Base-by-base conservation (phyloP, 1,139 yeast species). In the Candida mesenterica region DNA sequence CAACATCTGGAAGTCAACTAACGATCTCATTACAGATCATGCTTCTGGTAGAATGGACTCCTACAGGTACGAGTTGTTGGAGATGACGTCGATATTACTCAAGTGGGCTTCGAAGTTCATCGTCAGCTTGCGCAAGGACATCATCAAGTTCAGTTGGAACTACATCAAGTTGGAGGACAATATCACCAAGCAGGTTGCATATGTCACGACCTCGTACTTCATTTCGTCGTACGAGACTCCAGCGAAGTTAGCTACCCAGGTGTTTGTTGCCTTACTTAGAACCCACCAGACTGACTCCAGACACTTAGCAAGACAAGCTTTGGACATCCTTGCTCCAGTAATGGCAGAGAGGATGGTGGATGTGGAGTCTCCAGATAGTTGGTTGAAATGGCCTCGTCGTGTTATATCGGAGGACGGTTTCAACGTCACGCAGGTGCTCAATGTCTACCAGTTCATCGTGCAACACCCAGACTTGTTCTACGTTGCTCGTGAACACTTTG, bases 331-430 rank as follows among this genome's bases (percentile, higher is more conserved):
- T 30, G 97, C 97, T 0, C 96, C 97, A 0, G 95, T 85, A 1
- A 75, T 94, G 70, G 81, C 88, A 2, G 75, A 75, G 41, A 71
- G 96, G 37, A 76, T 86, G 60, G 68, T 68, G 2, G 22, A 19
- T 19, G 67, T 66, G 3, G 86, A 77, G 0, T 67, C 82, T 0
- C 79, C 85, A 10, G 65, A 65, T 37, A 75, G 82, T 33, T 94
- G 98, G 98, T 77, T 94, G 39, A 90, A 87, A 49, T 89, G 96
- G 94, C 96, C 97, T 1, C 79, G 97, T 45, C 73, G 97, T 38
- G 95, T 90, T 2, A 69, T 94, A 18, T 82, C 94, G 2, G 98
- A 94, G 53, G 96, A 90, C 54, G 92, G 94, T 0, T 83, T 82
- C 53, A 81, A 80, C 51, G 83, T 83, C 5, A 81, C 84, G 9